Conservation (phyloP, 768 basidiomycete genomes). For the Suillus decipiens region DNA sequence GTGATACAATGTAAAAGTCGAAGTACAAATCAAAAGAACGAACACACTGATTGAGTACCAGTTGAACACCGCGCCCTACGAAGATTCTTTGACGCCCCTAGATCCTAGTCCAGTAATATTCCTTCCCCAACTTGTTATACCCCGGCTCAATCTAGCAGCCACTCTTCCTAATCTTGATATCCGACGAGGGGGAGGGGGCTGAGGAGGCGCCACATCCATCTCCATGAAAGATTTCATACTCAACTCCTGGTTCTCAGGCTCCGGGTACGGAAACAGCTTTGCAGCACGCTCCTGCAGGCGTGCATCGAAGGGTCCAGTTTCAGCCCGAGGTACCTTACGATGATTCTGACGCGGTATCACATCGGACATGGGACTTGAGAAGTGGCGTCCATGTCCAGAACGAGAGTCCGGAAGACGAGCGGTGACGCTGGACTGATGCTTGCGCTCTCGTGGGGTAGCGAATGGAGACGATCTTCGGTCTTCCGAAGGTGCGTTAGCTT, state of each 20-base stretch:
- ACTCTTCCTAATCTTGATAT: conserved; percentile 20
- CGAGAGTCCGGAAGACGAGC: conserved; percentile 1
- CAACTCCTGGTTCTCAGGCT: conserved; percentile 6
- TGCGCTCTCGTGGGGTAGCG: conserved; percentile 18
- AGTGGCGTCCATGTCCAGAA: conserved; percentile 10
- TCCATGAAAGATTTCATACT: conserved; percentile 33
- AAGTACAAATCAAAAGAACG: conserved; percentile 15
- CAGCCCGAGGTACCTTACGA: conserved; percentile 4
- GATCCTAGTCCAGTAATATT: conserved; percentile 19
- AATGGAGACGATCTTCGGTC: conserved; percentile 23
- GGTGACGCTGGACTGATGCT: conserved; percentile 15
- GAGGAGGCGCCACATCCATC: conserved; percentile 27
- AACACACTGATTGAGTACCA: background rate
- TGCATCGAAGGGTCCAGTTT: background rate
- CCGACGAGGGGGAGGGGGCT: conserved; percentile 14
- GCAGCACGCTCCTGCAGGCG: background rate
- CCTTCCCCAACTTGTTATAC: conserved; percentile 33
- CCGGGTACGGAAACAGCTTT: background rate
- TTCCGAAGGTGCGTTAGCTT: conserved; percentile 11
- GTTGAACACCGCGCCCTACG: background rate
- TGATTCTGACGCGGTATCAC: background rate
- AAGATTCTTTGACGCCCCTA: conserved; percentile 11
- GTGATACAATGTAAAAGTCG: conserved; percentile 2
- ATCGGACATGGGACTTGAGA: conserved; percentile 14
- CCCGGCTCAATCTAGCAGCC: conserved; percentile 30